These are phyloP conservation scores for Cadophora gregata DNA, from an alignment of 2,329 filamentous ascomycete genomes.

Conservation along the genomic window DNA sequence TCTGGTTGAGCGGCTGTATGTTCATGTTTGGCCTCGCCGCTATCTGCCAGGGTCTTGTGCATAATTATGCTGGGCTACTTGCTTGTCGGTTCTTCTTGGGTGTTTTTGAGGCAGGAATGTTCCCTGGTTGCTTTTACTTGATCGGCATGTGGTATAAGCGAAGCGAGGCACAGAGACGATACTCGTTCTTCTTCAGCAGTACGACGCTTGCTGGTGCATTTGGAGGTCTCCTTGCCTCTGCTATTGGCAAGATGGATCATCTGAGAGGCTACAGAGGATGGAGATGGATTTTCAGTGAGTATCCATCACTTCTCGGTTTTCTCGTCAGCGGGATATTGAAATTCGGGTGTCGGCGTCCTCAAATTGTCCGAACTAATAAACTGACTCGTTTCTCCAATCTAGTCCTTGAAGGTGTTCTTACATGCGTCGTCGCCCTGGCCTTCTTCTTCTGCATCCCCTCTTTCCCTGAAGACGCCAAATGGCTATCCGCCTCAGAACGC, in stretches of 20 bases:
- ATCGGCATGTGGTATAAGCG: conserved; percentile 92
- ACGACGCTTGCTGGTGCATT: conserved; percentile 84
- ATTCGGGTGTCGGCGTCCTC: background rate
- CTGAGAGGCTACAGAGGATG: conserved; percentile 72
- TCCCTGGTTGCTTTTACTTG: conserved; percentile 75
- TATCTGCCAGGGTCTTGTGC: conserved; percentile 45
- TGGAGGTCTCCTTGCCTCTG: conserved; percentile 82
- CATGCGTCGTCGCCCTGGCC: conserved; percentile 63
- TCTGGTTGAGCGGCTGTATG: conserved; percentile 84
- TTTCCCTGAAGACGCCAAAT: conserved; percentile 77
- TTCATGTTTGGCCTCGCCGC: conserved; percentile 59
- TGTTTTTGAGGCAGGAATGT: conserved; percentile 76
- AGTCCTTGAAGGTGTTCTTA: conserved; percentile 72
- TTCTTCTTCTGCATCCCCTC: conserved; percentile 75
- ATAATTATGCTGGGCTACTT: conserved; percentile 80
- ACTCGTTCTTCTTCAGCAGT: conserved; percentile 90
- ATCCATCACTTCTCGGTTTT: too few relatives aligned
- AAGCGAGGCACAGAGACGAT: conserved; percentile 86
- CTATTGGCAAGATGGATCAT: conserved; percentile 87
- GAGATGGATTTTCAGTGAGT: conserved; percentile 57
- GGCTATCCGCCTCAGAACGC: conserved; percentile 74
- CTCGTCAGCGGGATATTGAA: too few relatives aligned
- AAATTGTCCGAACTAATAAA: background rate
- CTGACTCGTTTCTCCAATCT: background rate
- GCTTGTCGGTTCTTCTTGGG: conserved; percentile 87